Conservation (phyloP, 2,329 filamentous ascomycete genomes). For the Coniochaeta hoffmannii region DNA sequence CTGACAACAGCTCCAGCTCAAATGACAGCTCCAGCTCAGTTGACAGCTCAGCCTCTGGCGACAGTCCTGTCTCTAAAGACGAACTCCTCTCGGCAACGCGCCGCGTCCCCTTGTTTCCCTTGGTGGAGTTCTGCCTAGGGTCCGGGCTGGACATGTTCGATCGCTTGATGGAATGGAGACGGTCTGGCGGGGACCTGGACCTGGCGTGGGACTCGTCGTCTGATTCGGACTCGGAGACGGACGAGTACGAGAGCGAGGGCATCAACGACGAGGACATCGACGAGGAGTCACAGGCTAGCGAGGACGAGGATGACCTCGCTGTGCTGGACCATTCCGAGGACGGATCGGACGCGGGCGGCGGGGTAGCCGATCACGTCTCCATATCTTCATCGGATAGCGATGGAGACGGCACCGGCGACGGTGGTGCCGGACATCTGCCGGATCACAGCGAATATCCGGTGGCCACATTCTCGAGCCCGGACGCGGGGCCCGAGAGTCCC, state of each 20-base stretch:
- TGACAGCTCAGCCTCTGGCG: no score
- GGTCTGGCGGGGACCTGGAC: not conserved
- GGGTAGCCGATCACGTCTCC: not conserved
- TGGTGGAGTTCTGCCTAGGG: not conserved
- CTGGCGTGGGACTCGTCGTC: not conserved
- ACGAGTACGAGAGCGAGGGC: constrained; percentile 14
- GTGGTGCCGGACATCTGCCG: not conserved
- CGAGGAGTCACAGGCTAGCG: not conserved
- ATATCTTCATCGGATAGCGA: not conserved
- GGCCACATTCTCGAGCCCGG: not conserved
- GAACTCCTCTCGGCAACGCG: not conserved
- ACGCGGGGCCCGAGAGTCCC: not conserved
- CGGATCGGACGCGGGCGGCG: not conserved
- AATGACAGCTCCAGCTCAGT: no score
- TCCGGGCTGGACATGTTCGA: not conserved
- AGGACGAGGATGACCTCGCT: constrained; percentile 6
- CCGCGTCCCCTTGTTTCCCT: not conserved
- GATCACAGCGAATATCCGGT: not conserved
- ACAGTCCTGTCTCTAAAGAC: no score
- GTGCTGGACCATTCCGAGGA: constrained; percentile 4
- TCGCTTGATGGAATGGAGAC: not conserved
- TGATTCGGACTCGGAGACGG: not conserved
- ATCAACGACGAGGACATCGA: constrained; percentile 12
- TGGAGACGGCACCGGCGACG: not conserved
- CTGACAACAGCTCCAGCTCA: not conserved